Percentiles rank a stretch among this genome's conserved stretches.
phyloP scores from a whole-genome alignment of 1,139 yeast species.

The Kluyveromyces sp. region DNA sequence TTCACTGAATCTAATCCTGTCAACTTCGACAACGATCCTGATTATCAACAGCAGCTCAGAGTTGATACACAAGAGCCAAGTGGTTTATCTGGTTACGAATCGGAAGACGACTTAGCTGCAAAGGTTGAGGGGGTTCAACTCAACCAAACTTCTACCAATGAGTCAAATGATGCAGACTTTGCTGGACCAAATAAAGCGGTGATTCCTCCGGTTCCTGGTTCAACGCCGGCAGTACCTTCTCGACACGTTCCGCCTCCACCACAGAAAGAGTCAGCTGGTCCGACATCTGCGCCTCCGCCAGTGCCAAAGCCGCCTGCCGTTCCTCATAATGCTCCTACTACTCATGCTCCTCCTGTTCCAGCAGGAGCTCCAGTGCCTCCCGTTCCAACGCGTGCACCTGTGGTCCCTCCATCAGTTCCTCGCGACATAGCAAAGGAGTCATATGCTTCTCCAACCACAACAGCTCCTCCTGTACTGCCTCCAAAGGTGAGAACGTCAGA shows the following conservation, averaged over 20 bases:
- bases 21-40: neutral
- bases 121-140: neutral
- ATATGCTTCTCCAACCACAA: constrained; percentile 18
- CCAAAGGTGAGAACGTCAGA: constrained; percentile 11
- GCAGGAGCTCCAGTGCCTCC: constrained; percentile 9
- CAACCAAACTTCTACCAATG: neutral
- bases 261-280: neutral
- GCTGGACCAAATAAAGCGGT: neutral
- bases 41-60: neutral
- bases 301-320: neutral
- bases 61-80: neutral
- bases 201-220: neutral
- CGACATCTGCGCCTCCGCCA: neutral
- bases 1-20: neutral
- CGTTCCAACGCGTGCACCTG: neutral
- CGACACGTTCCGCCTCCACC: neutral
- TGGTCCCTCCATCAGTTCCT: constrained; percentile 7
- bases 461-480: constrained; percentile 17
- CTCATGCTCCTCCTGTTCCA: constrained; percentile 3
- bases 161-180: neutral
- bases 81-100: constrained; percentile 4
- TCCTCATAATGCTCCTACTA: constrained; percentile 3
- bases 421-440: constrained; percentile 20
- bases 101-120: constrained; percentile 2
- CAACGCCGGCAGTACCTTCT: too few species aligned